Percentiles rank a stretch among this genome's conserved stretches.
phyloP scores from a whole-genome alignment of 352 stramenopile species.

The Globisporangium echinulatum region DNA sequence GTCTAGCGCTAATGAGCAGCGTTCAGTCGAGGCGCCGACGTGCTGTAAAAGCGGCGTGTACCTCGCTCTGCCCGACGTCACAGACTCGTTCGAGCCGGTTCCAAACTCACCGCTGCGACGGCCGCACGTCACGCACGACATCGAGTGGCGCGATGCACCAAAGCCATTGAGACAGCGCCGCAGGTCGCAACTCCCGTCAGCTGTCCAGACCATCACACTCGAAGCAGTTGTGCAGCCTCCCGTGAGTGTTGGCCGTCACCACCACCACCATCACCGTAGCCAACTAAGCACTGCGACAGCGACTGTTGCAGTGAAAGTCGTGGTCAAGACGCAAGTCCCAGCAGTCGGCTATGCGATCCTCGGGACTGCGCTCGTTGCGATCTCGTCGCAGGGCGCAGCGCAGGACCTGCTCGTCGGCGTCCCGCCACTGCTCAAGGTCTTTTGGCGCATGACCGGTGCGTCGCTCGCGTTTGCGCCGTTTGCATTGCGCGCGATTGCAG shows the following conservation, averaged over 20 bases:
- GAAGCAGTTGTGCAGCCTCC: slow-evolving; percentile 22
- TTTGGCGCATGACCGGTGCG: slow-evolving; percentile 45
- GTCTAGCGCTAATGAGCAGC: no score
- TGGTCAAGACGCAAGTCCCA: slow-evolving; percentile 42
- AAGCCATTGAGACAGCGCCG: not conserved
- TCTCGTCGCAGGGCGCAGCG: slow-evolving; percentile 41
- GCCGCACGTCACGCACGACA: no score
- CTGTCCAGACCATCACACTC: slow-evolving; percentile 28
- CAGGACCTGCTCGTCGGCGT: slow-evolving; percentile 34
- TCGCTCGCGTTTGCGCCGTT: slow-evolving; percentile 28
- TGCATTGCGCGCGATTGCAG: slow-evolving; percentile 19
- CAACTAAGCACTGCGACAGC: no score
- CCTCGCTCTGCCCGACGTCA: slow-evolving; percentile 23
- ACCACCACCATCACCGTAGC: no score
- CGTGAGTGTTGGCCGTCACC: not conserved
- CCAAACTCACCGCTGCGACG: no score
- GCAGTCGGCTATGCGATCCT: slow-evolving; percentile 38
- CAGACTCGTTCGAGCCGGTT: not conserved
- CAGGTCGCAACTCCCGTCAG: slow-evolving; percentile 21
- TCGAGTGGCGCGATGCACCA: no score
- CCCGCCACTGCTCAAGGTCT: slow-evolving; percentile 42
- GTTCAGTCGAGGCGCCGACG: not conserved
- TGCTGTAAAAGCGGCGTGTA: slow-evolving; percentile 18
- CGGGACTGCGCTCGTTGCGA: slow-evolving; percentile 25
- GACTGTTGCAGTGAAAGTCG: slow-evolving; percentile 25